These are phyloP conservation scores for Venturia carpophila DNA, from an alignment of 2,329 filamentous ascomycete species.

Conservation along the genomic window DNA sequence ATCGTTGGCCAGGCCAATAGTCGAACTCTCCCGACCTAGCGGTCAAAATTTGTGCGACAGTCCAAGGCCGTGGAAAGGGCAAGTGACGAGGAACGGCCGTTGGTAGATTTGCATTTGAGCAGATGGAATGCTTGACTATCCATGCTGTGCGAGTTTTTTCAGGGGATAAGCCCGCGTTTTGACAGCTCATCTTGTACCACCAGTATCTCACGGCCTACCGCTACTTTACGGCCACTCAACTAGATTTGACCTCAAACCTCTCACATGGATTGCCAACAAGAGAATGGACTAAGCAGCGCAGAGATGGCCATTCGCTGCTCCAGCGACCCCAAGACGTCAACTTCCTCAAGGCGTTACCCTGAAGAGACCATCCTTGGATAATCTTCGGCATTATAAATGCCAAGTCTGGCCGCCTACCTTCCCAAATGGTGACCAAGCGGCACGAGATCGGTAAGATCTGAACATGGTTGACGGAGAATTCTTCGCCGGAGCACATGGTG, in stretches of 20 bases:
- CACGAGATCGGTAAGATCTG: background rate
- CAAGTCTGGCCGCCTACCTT: background rate
- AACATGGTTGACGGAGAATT: background rate
- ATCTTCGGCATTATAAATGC: background rate
- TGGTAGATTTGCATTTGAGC: background rate
- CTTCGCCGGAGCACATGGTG: background rate
- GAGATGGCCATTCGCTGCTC: background rate
- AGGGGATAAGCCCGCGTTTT: background rate
- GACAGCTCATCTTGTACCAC: slow-evolving; percentile 10
- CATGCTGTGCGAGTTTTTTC: background rate
- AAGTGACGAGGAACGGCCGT: slow-evolving; percentile 1
- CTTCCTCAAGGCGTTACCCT: background rate
- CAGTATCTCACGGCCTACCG: background rate
- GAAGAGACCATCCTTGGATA: background rate
- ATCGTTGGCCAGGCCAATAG: background rate
- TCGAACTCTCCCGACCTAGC: background rate
- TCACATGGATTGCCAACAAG: background rate
- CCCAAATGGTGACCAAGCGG: background rate
- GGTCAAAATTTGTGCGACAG: background rate
- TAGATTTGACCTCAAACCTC: background rate
- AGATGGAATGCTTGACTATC: background rate
- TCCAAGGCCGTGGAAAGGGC: slow-evolving; percentile 1
- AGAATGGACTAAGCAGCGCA: background rate
- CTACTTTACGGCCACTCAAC: too few species aligned
- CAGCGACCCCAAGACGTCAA: background rate